phyloP scores from a whole-genome alignment of 169 alveolate species.

The Plasmodium adleri region DNA sequence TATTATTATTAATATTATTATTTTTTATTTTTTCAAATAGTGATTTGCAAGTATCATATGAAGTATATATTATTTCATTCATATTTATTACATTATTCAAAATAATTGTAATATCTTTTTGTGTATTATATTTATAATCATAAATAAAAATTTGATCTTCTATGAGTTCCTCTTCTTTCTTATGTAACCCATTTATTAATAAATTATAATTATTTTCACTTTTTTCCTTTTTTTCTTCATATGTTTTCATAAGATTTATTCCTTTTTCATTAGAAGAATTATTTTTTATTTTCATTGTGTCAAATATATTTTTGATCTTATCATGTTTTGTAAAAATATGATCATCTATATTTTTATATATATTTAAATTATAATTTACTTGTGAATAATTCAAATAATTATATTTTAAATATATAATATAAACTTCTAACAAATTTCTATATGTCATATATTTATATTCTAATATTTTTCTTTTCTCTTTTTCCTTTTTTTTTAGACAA shows the following conservation, averaged over 20 bases:
- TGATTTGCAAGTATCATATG: neutral
- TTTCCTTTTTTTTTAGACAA: constrained; percentile 33
- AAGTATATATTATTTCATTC: neutral
- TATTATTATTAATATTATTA: neutral
- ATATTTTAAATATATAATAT: constrained; percentile 60
- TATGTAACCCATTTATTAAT: too few relatives aligned
- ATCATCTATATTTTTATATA: constrained; percentile 13
- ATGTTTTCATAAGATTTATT: neutral
- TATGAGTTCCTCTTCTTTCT: too few relatives aligned
- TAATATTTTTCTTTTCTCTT: constrained; percentile 28
- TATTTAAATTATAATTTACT: neutral
- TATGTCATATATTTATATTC: constrained; percentile 66
- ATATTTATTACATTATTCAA: constrained; percentile 19
- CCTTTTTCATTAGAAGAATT: neutral
- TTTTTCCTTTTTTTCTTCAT: constrained; percentile 3
- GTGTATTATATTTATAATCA: neutral
- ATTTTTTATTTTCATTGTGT: neutral
- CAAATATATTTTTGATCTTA: neutral
- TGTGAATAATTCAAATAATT: constrained; percentile 65
- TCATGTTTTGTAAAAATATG: constrained; percentile 16
- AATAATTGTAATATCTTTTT: neutral
- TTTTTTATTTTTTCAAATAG: neutral
- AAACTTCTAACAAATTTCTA: constrained; percentile 63
- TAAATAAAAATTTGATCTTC: constrained; percentile 29
- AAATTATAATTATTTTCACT: neutral